Conservation (phyloP, 176 grass and related monocot species). For the Paspalum vaginatum region DNA sequence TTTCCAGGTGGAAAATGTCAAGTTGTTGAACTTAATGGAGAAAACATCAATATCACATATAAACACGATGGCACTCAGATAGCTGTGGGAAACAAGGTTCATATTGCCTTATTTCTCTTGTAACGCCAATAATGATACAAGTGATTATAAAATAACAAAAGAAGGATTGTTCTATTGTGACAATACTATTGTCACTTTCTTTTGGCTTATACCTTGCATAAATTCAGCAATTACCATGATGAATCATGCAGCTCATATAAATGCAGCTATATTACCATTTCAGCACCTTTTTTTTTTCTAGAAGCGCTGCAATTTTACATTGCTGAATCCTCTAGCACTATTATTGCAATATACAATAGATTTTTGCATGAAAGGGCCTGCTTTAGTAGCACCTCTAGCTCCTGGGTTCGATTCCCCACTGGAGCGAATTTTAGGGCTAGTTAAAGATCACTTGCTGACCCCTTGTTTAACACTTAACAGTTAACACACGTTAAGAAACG, state of each 20-base stretch:
- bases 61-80: conserved; percentile 92
- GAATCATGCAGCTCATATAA: background rate
- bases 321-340: background rate
- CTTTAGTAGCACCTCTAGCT: too few species aligned
- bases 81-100: conserved; percentile 99
- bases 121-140: conserved; percentile 9
- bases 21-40: conserved; percentile 92
- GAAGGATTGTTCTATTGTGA: background rate
- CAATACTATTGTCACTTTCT: background rate
- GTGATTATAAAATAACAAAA: background rate
- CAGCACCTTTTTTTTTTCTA: background rate
- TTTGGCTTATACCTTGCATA: conserved; percentile 21
- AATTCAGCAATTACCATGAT: conserved; percentile 19
- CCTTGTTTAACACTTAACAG: too few species aligned
- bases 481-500: too few species aligned
- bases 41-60: conserved; percentile 99
- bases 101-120: conserved; percentile 24
- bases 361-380: background rate
- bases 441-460: too few species aligned
- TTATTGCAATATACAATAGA: background rate
- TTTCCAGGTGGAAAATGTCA: conserved; percentile 94
- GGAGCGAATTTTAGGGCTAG: too few species aligned
- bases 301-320: background rate
- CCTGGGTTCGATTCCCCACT: too few species aligned
- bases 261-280: background rate